Conservation (phyloP, 371 early-diverging fungal species). For the Syncephalastrum contaminatum region DNA sequence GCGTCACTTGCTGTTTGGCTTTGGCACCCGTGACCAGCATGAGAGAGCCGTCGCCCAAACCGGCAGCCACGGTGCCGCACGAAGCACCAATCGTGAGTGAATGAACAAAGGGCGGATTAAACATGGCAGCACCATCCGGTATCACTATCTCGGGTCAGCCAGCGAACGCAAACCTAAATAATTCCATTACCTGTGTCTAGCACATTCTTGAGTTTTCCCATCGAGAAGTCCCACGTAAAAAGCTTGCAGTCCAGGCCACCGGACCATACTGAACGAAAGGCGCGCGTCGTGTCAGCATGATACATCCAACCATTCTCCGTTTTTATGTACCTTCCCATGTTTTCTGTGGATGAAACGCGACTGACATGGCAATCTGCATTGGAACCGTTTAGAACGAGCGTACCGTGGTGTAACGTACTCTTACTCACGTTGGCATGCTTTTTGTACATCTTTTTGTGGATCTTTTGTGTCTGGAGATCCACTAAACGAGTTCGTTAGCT, state of each 20-base stretch:
- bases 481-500: constrained; percentile 19
- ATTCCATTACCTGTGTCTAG: constrained; percentile 30
- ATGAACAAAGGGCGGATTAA: constrained; percentile 53
- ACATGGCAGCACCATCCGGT: constrained; percentile 20
- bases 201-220: constrained; percentile 25
- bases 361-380: constrained; percentile 44
- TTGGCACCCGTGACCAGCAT: constrained; percentile 17
- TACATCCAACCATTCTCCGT: not conserved
- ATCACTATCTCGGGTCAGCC: too few species aligned
- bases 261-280: constrained; percentile 38
- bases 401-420: not conserved
- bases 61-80: constrained; percentile 42
- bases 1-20: constrained; percentile 1
- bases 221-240: constrained; percentile 47
- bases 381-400: not conserved
- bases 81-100: constrained; percentile 22
- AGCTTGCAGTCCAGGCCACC: constrained; percentile 49
- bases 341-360: constrained; percentile 36
- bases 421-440: constrained; percentile 37
- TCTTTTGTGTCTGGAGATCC: constrained; percentile 37
- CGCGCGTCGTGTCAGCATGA: too few species aligned
- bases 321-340: constrained; percentile 45
- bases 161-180: too few species aligned
- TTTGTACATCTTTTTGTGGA: constrained; percentile 38
- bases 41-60: constrained; percentile 43